phyloP scores from a whole-genome alignment of 2,329 filamentous ascomycete species.

The Hypocreales sp. region DNA sequence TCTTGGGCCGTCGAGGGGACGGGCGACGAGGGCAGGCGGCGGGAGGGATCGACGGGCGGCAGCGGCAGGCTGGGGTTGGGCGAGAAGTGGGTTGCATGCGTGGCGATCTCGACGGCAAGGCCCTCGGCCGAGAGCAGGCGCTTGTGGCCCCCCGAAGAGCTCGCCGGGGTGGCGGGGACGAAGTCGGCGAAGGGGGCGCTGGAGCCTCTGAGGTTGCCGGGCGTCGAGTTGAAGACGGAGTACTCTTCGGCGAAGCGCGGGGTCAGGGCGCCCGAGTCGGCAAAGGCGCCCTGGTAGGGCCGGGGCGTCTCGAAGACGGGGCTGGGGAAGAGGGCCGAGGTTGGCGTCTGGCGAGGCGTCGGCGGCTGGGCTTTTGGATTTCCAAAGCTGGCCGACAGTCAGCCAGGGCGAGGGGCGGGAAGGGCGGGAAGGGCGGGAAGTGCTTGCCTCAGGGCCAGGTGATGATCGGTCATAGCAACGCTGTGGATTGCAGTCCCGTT shows the following conservation, averaged over 20 bases:
- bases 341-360: constrained; percentile 42
- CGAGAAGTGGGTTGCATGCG: constrained; percentile 48
- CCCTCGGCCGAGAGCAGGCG: constrained; percentile 34
- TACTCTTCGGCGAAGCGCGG: constrained; percentile 50
- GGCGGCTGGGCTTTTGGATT: constrained; percentile 45
- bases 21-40: constrained; percentile 42
- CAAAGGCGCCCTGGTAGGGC: constrained; percentile 27
- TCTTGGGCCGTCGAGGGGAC: constrained; percentile 20
- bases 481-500: constrained; percentile 8
- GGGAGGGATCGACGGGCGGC: constrained; percentile 43
- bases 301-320: constrained; percentile 42
- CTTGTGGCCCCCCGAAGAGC: constrained; percentile 23
- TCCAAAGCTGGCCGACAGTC: constrained; percentile 38
- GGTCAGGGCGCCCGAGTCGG: constrained; percentile 38
- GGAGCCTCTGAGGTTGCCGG: constrained; percentile 36
- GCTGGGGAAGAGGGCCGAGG: constrained; percentile 35
- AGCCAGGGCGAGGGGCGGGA: constrained; percentile 13
- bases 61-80: constrained; percentile 35
- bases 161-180: constrained; percentile 19
- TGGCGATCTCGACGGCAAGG: constrained; percentile 33
- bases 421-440: background rate
- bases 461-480: constrained; percentile 49
- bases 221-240: constrained; percentile 49
- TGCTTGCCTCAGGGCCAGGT: constrained; percentile 36
- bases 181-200: constrained; percentile 31